These are phyloP conservation scores for Hypomyces perniciosus DNA, from an alignment of 2,329 filamentous ascomycete genomes.

Conservation along the genomic window DNA sequence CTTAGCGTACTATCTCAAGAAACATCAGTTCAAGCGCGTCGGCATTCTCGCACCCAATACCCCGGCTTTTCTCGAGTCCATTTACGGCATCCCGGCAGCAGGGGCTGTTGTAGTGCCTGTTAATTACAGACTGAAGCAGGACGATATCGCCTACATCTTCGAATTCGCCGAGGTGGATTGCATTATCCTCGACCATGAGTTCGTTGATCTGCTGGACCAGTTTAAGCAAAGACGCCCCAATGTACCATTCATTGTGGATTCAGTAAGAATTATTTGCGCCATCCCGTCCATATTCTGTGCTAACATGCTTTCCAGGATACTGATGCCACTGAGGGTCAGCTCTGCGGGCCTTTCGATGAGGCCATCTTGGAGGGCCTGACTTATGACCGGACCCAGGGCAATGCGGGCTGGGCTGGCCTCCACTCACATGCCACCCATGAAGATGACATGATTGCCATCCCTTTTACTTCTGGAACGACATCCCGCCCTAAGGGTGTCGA, in stretches of 20 bases:
- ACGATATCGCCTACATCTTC: conserved; percentile 89
- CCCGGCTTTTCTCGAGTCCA: conserved; percentile 84
- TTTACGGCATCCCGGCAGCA: conserved; percentile 80
- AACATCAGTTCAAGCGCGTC: conserved; percentile 66
- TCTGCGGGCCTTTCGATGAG: conserved; percentile 75
- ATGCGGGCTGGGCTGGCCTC: conserved; percentile 70
- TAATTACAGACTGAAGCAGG: conserved; percentile 63
- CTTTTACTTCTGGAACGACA: conserved; percentile 92
- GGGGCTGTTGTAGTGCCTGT: conserved; percentile 68
- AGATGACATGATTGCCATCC: conserved; percentile 75
- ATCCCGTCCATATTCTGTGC: not conserved
- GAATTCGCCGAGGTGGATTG: conserved; percentile 78
- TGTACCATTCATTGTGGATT: conserved; percentile 70
- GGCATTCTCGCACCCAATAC: conserved; percentile 90
- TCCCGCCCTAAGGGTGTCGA: conserved; percentile 88
- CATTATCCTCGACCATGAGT: conserved; percentile 85
- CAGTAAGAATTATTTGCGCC: conserved; percentile 29
- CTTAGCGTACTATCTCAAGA: conserved; percentile 78
- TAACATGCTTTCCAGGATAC: conserved; percentile 54
- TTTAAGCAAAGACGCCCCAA: conserved; percentile 57
- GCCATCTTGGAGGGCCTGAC: conserved; percentile 74
- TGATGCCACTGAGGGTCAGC: conserved; percentile 66
- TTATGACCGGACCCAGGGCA: conserved; percentile 61
- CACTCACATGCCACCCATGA: conserved; percentile 66
- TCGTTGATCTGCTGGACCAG: conserved; percentile 58